These are phyloP conservation scores for Brassica rapa DNA, from an alignment of 345 rosid species.

Conservation along the genomic window DNA sequence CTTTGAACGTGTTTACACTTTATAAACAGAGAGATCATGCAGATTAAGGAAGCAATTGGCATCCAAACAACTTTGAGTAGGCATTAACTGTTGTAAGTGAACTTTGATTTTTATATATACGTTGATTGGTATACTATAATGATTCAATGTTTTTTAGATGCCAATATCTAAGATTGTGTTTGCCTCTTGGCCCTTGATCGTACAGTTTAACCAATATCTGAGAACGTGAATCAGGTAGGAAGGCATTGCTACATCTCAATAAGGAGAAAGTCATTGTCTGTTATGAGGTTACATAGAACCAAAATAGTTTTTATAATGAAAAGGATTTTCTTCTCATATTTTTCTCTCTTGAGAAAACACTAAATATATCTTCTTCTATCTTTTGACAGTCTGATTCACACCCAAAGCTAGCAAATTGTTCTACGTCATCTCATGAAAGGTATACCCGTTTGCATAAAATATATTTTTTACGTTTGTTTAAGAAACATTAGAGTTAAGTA, in stretches of 20 bases:
- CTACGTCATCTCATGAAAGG: not conserved
- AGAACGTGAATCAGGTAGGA: slow-evolving; percentile 53
- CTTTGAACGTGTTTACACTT: no score
- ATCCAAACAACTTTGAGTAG: slow-evolving; percentile 33
- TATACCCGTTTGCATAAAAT: not conserved
- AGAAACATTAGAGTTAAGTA: not conserved
- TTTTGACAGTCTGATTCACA: slow-evolving; percentile 68
- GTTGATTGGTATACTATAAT: slow-evolving; percentile 47
- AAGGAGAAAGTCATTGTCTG: slow-evolving; percentile 91
- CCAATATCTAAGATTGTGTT: not conserved
- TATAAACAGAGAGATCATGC: no score
- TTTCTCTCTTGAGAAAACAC: not conserved
- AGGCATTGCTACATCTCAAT: slow-evolving; percentile 45
- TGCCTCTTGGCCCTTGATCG: not conserved
- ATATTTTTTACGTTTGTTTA: not conserved
- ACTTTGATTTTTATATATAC: not conserved
- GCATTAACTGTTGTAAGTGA: slow-evolving; percentile 60
- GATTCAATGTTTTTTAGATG: not conserved
- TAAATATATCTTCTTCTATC: slow-evolving; percentile 30
- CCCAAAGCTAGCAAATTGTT: slow-evolving; percentile 55
- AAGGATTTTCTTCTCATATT: not conserved
- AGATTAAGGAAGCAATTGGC: no score
- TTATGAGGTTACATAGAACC: slow-evolving; percentile 55
- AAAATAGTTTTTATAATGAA: not conserved
- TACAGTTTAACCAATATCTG: slow-evolving; percentile 14